Evolutionary conservation across 1,284 basidiomycete genomes (phyloP).

Genomic region (Prillingera fragicola): DNA sequence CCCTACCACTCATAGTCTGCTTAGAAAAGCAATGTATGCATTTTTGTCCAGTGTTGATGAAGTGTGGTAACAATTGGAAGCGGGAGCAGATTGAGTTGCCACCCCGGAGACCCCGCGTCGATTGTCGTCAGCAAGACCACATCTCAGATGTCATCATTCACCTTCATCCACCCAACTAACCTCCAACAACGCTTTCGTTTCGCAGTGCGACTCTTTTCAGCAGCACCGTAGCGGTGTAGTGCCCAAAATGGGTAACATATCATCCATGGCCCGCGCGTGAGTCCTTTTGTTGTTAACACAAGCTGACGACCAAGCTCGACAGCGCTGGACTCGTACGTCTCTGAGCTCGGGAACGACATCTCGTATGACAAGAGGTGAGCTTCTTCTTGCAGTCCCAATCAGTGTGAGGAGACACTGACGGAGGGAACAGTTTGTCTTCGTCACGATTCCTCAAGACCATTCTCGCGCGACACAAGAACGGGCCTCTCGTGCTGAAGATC

Average conservation of each 20-base stretch:
- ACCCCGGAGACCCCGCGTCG: neutral
- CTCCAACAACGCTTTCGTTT: neutral
- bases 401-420: slow-evolving; percentile 29
- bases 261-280: slow-evolving; percentile 48
- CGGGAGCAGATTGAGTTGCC: neutral
- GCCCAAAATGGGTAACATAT: slow-evolving; percentile 40
- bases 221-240: neutral
- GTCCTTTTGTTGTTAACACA: slow-evolving; percentile 6
- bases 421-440: slow-evolving; percentile 56
- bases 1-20: neutral
- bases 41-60: neutral
- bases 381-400: neutral
- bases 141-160: neutral
- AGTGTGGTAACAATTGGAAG: neutral
- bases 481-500: slow-evolving; percentile 69
- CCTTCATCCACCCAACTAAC: neutral
- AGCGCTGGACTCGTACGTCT: slow-evolving; percentile 80
- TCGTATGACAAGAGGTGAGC: slow-evolving; percentile 82
- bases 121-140: neutral
- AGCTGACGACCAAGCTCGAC: slow-evolving; percentile 48
- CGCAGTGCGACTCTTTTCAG: neutral
- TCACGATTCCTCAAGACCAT: slow-evolving; percentile 93
- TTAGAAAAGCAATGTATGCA: slow-evolving; percentile 3
- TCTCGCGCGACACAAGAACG: slow-evolving; percentile 64
- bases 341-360: slow-evolving; percentile 76